A percentile compares a stretch with the other conserved stretches of the same genome.
Conservation (phyloP, 352 stramenopile genomes). For the Blastocystis sp. region DNA sequence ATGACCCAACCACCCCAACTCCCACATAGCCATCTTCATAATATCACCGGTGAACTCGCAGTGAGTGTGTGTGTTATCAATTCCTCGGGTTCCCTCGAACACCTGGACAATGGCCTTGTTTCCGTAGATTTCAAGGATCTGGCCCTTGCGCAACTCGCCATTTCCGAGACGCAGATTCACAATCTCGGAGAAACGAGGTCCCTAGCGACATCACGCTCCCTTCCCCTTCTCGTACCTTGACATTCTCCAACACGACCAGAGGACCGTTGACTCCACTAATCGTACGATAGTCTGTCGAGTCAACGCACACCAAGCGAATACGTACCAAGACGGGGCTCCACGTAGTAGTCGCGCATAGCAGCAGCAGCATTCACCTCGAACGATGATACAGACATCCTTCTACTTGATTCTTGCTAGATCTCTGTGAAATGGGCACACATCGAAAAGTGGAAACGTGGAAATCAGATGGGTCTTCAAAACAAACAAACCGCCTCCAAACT, state of each 20-base stretch:
- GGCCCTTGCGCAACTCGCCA: constrained; percentile 80
- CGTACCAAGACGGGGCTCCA: constrained; percentile 63
- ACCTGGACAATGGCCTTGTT: constrained; percentile 86
- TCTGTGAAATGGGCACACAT: background rate
- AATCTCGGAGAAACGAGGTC: constrained; percentile 94
- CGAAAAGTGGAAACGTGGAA: constrained; percentile 20
- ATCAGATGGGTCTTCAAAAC: background rate
- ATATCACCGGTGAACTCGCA: constrained; percentile 97
- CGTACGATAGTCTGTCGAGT: constrained; percentile 78
- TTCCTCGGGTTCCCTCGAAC: constrained; percentile 93
- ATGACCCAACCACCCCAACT: constrained; percentile 59
- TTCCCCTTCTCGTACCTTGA: constrained; percentile 74
- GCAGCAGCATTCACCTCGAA: constrained; percentile 61
- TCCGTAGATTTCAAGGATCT: constrained; percentile 87
- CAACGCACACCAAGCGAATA: constrained; percentile 66
- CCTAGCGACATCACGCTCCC: constrained; percentile 60
- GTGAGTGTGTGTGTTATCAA: constrained; percentile 93
- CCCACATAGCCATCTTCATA: constrained; percentile 89
- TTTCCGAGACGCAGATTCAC: constrained; percentile 91
- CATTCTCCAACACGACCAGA: constrained; percentile 95
- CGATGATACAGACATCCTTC: constrained; percentile 47
- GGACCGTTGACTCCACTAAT: constrained; percentile 95
- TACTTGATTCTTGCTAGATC: background rate
- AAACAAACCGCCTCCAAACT: background rate
- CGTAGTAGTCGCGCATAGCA: constrained; percentile 63